Evolutionary conservation across 139 green algal species (phyloP).

Genomic region (Volvox reticuliferus): DNA sequence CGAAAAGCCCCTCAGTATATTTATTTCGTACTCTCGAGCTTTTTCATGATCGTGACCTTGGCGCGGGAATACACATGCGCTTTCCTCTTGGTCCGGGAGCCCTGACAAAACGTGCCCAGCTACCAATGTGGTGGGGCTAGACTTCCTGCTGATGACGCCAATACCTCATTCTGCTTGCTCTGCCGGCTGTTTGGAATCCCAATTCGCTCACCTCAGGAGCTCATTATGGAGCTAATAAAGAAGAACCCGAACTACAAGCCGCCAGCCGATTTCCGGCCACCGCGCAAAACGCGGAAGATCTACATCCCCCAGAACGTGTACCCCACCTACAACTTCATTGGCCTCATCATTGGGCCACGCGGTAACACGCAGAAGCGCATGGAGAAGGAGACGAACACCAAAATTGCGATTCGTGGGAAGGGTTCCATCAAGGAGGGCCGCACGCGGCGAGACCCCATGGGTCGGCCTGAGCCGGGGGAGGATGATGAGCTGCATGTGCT

Average conservation of each 20-base stretch:
- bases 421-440: slow-evolving; percentile 91
- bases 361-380: slow-evolving; percentile 93
- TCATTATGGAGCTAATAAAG: slow-evolving; percentile 93
- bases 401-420: slow-evolving; percentile 91
- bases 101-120: too few relatives aligned
- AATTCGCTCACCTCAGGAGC: slow-evolving; percentile 44
- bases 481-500: slow-evolving; percentile 96
- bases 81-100: too few relatives aligned
- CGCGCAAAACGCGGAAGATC: slow-evolving; percentile 89
- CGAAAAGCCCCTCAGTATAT: too few relatives aligned
- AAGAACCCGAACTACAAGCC: slow-evolving; percentile 85
- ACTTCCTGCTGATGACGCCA: too few relatives aligned
- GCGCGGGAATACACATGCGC: too few relatives aligned
- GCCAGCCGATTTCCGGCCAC: slow-evolving; percentile 83
- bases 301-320: slow-evolving; percentile 91
- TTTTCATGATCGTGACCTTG: too few relatives aligned
- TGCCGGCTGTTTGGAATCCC: too few relatives aligned
- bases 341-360: slow-evolving; percentile 95
- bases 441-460: slow-evolving; percentile 70
- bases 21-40: too few relatives aligned
- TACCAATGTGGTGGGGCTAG: too few relatives aligned
- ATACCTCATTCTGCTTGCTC: too few relatives aligned
- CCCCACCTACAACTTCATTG: slow-evolving; percentile 96
- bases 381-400: slow-evolving; percentile 92
- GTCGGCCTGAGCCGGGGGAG: slow-evolving; percentile 61